These are phyloP conservation scores for Paramecium sonneborni DNA, from an alignment of 73 alveolate species.

Conservation along the genomic window DNA sequence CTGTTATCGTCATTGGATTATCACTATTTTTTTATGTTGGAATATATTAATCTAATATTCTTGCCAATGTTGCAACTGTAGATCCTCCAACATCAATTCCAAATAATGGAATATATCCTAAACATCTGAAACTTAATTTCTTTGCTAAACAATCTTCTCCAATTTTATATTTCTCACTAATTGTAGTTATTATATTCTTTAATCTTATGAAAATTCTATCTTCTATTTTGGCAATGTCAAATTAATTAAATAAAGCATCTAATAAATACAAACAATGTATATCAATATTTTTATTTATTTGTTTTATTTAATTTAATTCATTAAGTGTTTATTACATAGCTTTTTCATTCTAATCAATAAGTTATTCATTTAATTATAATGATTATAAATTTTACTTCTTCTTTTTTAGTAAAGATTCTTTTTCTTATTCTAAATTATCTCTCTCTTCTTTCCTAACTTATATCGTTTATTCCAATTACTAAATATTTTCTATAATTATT, in stretches of 20 bases:
- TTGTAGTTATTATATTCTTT: not conserved
- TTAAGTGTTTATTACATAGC: not conserved
- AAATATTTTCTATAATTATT: not conserved
- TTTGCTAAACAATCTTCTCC: not conserved
- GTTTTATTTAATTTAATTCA: not conserved
- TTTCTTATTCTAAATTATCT: not conserved
- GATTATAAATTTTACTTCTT: conserved; percentile 1
- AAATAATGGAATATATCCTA: conserved; percentile 39
- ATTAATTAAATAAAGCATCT: conserved; percentile 29
- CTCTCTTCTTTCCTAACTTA: not conserved
- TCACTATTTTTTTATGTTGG: not conserved
- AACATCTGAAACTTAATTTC: conserved; percentile 23
- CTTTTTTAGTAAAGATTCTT: not conserved
- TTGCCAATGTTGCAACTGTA: not conserved
- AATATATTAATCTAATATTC: not conserved
- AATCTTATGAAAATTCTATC: not conserved
- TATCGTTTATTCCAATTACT: not conserved
- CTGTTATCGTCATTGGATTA: conserved; percentile 12
- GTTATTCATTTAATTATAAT: conserved; percentile 7
- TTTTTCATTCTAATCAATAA: not conserved
- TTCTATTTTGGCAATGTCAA: conserved; percentile 9
- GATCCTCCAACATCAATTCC: conserved; percentile 50
- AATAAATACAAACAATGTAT: conserved; percentile 14
- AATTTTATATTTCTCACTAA: conserved; percentile 7
- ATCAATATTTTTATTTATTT: not conserved